Conservation (phyloP, 2,329 filamentous ascomycete genomes). For the Whalleya microplaca region DNA sequence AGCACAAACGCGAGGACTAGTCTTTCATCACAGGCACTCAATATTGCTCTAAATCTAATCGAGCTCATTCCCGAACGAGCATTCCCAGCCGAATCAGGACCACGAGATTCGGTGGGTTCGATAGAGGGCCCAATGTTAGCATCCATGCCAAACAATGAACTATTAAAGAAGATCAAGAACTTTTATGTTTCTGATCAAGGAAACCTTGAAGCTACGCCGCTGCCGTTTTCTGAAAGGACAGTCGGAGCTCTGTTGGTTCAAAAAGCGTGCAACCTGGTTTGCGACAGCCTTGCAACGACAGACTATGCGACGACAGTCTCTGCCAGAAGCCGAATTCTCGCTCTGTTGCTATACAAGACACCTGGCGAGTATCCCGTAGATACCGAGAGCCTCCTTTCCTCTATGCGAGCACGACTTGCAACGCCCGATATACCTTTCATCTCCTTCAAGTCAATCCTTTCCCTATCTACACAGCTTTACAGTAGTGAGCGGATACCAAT, state of each 20-base stretch:
- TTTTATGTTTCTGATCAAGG: slow-evolving; percentile 75
- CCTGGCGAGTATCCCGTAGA: slow-evolving; percentile 50
- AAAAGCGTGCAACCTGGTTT: slow-evolving; percentile 59
- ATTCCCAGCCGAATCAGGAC: slow-evolving; percentile 48
- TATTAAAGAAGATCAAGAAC: slow-evolving; percentile 62
- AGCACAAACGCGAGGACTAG: slow-evolving; percentile 27
- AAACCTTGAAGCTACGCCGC: slow-evolving; percentile 63
- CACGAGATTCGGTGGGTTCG: slow-evolving; percentile 27
- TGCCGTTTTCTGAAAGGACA: slow-evolving; percentile 61
- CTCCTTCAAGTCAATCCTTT: slow-evolving; percentile 61
- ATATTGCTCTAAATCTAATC: slow-evolving; percentile 60
- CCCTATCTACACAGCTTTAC: slow-evolving; percentile 61
- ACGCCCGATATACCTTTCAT: slow-evolving; percentile 50
- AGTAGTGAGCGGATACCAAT: slow-evolving; percentile 54
- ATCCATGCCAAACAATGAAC: slow-evolving; percentile 49
- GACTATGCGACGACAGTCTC: slow-evolving; percentile 53
- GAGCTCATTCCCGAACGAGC: slow-evolving; percentile 68
- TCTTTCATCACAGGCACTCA: slow-evolving; percentile 41
- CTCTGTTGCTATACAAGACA: slow-evolving; percentile 59
- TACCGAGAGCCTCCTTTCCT: slow-evolving; percentile 51
- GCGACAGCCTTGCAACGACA: slow-evolving; percentile 48
- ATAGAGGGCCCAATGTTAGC: slow-evolving; percentile 35
- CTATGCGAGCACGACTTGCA: slow-evolving; percentile 54
- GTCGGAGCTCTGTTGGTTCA: slow-evolving; percentile 67
- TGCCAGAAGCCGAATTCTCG: slow-evolving; percentile 62